phyloP scores from a whole-genome alignment of 306 rosid species.

The Senna siamea region DNA sequence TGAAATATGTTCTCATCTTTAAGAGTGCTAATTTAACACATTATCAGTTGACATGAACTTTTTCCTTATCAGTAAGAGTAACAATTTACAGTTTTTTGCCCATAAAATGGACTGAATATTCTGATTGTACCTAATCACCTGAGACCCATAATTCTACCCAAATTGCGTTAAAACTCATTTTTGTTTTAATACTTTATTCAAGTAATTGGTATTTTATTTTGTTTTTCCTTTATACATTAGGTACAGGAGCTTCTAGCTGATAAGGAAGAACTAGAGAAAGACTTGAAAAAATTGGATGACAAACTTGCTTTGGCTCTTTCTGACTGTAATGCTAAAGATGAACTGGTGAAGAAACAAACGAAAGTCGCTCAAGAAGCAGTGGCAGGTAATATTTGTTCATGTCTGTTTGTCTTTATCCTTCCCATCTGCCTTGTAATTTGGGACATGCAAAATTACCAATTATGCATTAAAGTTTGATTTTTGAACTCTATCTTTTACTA shows the following conservation, averaged over 20 bases:
- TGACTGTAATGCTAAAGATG: constrained; percentile 66
- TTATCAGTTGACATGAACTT: background rate
- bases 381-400: constrained; percentile 43
- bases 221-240: constrained; percentile 31
- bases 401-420: constrained; percentile 2
- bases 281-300: constrained; percentile 51
- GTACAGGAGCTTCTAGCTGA: constrained; percentile 51
- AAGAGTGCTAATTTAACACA: background rate
- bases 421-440: background rate
- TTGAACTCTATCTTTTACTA: background rate
- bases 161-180: background rate
- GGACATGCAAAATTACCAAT: constrained; percentile 2
- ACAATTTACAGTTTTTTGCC: background rate
- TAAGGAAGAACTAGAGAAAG: constrained; percentile 62
- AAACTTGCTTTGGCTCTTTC: constrained; percentile 58
- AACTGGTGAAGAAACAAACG: constrained; percentile 59
- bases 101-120: background rate
- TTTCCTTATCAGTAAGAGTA: background rate
- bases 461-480: background rate
- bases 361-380: constrained; percentile 62
- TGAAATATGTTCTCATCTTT: background rate
- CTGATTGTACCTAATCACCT: background rate
- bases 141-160: background rate
- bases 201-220: background rate
- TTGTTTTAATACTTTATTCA: background rate